Base-by-base conservation (phyloP, 148 eudicot species). In the Dianthus caryophyllus region DNA sequence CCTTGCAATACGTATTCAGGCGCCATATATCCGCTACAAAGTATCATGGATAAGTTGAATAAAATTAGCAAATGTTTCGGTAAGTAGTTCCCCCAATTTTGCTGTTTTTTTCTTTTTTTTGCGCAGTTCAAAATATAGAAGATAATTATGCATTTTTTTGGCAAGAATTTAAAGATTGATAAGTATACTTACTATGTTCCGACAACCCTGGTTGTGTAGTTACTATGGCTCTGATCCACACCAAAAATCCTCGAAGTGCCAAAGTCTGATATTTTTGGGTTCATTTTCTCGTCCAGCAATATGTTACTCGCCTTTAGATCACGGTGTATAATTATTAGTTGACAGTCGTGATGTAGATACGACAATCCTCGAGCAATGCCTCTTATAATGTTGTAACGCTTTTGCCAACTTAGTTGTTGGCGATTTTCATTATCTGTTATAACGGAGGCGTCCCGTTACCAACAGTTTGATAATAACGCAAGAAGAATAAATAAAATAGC, bases 341-440 rank as follows among this genome's bases (percentile, higher is more conserved):
- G 67, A 62, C 73, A 74, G 22, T 75, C 78, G 6, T 75, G 68
- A n/a, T 75, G 78, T 2, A 75, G 78, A 64, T 75, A 75, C 2
- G 69, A 68, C 64, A 69, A 44, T 20, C 78, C 78, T 1, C 78
- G 62, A 44, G 78, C 78, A 53, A 75, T 30, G 30, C 78, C 73
- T 54, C n/a, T 14, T 62, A 75, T 68, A 25, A 75, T 64, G 50
- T 75, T 69, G 59, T 67, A 74, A 0, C 77, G 72, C 29, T 0
- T 50, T 33, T 13, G 17, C 72, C 77, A 74, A 17, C 67, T 27
- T 43, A 74, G 53, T 9, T 27, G 53, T 36, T 13, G 36, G 27
- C 61, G 61, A 1, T 56, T 56, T 56, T 56, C 61, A 0, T 56
- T 18, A 56, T 56, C 61, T 56, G n/a, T n/a, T n/a, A n/a, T n/a